These are phyloP conservation scores for Citrullus colocynthis DNA, from an alignment of 306 rosid species.

Conservation along the genomic window DNA sequence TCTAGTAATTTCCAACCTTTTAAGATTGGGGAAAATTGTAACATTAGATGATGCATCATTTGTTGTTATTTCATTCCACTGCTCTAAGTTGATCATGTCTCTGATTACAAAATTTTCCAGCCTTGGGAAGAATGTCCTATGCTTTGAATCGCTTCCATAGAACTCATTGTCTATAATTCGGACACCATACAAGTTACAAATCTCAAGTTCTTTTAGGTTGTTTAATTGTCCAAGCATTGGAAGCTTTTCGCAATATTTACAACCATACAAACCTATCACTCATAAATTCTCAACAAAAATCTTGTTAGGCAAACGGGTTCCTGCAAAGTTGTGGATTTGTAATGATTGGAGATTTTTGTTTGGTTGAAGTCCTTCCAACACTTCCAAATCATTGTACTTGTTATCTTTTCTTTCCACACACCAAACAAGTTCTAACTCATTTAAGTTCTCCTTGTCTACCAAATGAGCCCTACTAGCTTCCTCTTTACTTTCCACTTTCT, in stretches of 20 bases:
- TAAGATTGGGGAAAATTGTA: too few relatives aligned
- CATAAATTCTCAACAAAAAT: background rate
- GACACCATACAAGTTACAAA: background rate
- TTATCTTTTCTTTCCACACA: too few relatives aligned
- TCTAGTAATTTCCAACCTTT: too few relatives aligned
- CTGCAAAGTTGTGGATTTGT: background rate
- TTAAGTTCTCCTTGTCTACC: background rate
- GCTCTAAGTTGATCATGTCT: too few relatives aligned
- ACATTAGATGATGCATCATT: too few relatives aligned
- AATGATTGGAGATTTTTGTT: background rate
- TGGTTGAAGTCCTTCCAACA: too few relatives aligned
- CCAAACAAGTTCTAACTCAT: background rate
- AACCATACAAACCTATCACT: too few relatives aligned
- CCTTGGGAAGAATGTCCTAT: background rate
- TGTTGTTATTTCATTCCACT: background rate
- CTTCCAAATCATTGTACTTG: too few relatives aligned
- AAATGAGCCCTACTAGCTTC: background rate
- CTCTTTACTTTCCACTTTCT: background rate
- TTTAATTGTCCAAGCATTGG: background rate
- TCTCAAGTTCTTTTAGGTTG: too few relatives aligned
- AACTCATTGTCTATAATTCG: background rate
- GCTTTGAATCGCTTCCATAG: background rate
- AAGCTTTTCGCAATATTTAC: background rate
- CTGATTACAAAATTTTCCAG: background rate
- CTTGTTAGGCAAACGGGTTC: background rate